Base-by-base conservation (phyloP, 2,329 filamentous ascomycete genomes). In the Eutypella sp. region DNA sequence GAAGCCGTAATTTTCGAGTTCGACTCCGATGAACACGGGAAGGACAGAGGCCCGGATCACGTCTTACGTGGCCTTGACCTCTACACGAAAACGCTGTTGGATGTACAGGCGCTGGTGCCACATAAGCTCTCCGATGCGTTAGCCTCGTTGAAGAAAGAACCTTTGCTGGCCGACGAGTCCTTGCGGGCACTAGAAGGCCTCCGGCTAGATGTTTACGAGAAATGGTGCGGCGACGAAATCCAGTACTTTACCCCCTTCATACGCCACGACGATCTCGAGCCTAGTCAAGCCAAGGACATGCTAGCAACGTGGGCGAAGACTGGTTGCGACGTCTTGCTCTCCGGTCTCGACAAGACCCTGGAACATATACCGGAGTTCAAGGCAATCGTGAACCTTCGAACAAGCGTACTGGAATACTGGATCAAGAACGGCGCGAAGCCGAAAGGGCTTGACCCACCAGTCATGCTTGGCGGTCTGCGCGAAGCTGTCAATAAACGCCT, bases 191-290 rank as follows among this genome's bases (percentile, higher is more conserved):
- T 93, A 1, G 81, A 87, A 52, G 85, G 84, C 15, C 69, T 96
- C 11, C 80, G 87, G 29, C 69, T 96, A 22, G 89, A 96, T 59
- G 69, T 93, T 9, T 82, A 89, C 57, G 81, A 84, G 52, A 76
- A 77, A 18, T 95, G 90, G 87, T 87, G 93, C 51, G 78, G 86
- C 16, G 82, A 90, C 7, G 89, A 95, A 49, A 87, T 96, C 36
- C 81, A 80, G 40, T 86, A 85, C 53, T 96, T 95, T 61, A 92
- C 84, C 1, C 91, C 91, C 0, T 96, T 89, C 69, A 87, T 95
- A 29, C 82, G 87, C 24, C 84, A 95, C 56, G 88, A 91, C 53
- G 87, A 93, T 53, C 65, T 88, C 4, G 78, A 82, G 20, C 79
- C 76, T 18, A 67, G 71, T 20, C 76, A 82, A 49, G 79, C 80